Base-by-base conservation (phyloP, 805 yeast species). In the Saccharomycopsis malanga region DNA sequence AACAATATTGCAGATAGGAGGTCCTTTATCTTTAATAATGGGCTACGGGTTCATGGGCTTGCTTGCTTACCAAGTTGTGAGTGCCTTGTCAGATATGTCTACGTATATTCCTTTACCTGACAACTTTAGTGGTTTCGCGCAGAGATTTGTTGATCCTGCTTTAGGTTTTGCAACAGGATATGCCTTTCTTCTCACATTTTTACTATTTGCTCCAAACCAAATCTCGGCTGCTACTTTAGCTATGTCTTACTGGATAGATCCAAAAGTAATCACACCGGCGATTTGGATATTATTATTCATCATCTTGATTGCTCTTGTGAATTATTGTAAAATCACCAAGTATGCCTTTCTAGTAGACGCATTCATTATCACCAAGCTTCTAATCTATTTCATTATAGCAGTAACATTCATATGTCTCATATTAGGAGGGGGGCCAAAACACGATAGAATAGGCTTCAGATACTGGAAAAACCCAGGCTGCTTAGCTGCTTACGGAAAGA, bases 81-180 rank as follows among this genome's bases (percentile, higher is more conserved):
- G 81, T 60, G 74, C 84, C 3, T 66, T 83, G 49, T 87, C 88
- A 57, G 91, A 83, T 62, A 81, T 83, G 89, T 87, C 88, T 39
- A 81, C 89, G 4, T 81, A 73, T 55, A 79, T 83, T 15, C 89
- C 89, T 5, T 75, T 80, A 36, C 69, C 82, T 4, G 70, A 78
- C 1, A 79, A 87, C 0, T 81, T 82, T 63, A 75, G 83, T 25
- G 84, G 79, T 39, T 83, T 82, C 59, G 72, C 81, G n/a, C 69
- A 82, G 10, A 68, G 83, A 56, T 83, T 81, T 68, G 61, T 81
- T 25, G 77, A 83, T 4, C 83, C 81, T n/a, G 76, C 88, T 5
- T 61, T 80, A 34, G 91, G 89, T 48, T 83, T 79, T 36, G 79
- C 87, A 25, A 77, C 76, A 50, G 84, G 85, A 45, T 81, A 83